Evolutionary conservation across 257 asterid species (phyloP).

Genomic region (Echites panduratus): DNA sequence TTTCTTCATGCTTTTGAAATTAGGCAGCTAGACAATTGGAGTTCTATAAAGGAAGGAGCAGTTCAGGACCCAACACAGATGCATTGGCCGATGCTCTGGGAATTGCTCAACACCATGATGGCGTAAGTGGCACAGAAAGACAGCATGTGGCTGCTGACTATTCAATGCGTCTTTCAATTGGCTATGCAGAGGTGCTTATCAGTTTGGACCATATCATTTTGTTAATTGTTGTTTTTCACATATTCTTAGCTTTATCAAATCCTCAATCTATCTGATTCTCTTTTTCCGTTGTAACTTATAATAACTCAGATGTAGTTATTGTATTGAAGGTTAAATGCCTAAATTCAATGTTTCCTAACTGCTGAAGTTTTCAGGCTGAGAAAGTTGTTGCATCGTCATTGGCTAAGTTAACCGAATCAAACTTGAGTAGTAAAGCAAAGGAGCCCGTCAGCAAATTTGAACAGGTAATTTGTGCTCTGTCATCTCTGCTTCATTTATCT

Average conservation of each 20-base stretch:
- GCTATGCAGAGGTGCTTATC: conserved; percentile 50
- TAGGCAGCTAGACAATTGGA: conserved; percentile 82
- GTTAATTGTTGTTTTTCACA: neutral
- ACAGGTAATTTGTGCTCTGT: conserved; percentile 40
- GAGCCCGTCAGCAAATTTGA: conserved; percentile 46
- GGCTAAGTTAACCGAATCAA: conserved; percentile 48
- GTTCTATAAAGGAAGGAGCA: conserved; percentile 50
- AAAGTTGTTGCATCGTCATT: conserved; percentile 67
- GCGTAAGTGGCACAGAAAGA: conserved; percentile 67
- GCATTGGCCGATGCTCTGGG: conserved; percentile 74
- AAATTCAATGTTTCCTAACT: conserved; percentile 11
- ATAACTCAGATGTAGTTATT: neutral
- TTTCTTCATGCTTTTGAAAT: conserved; percentile 13
- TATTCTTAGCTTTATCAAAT: neutral
- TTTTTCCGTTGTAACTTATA: neutral
- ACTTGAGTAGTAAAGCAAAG: conserved; percentile 19
- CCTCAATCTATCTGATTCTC: neutral
- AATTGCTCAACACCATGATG: conserved; percentile 84
- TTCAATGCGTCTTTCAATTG: conserved; percentile 64
- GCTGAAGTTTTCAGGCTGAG: conserved; percentile 57
- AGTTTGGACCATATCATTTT: neutral
- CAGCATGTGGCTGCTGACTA: conserved; percentile 83
- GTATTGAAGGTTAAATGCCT: neutral
- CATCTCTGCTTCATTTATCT: neutral
- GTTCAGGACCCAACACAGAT: conserved; percentile 51